phyloP scores from a whole-genome alignment of 1,284 basidiomycete species.

The Ganoderma boninense region DNA sequence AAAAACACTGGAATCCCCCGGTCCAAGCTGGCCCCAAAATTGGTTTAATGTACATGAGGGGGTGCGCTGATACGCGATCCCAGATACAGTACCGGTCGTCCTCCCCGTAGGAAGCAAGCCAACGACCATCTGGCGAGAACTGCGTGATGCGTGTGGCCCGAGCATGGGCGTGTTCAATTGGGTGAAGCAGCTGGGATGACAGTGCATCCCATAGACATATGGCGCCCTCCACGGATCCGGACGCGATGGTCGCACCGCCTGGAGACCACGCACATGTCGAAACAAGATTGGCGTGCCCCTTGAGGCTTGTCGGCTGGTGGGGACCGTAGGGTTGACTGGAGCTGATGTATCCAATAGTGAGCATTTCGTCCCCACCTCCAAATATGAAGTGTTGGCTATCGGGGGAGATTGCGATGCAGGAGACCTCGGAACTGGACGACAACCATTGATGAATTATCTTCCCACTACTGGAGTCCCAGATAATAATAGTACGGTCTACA shows the following conservation, averaged over 20 bases:
- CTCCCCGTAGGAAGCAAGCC: neutral
- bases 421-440: too few relatives aligned
- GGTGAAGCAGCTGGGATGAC: neutral
- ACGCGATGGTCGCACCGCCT: neutral
- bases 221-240: neutral
- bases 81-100: neutral
- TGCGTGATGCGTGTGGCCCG: neutral
- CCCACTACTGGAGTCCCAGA: too few relatives aligned
- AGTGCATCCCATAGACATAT: neutral
- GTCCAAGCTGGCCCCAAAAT: neutral
- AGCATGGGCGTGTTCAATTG: neutral
- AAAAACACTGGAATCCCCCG: too few relatives aligned
- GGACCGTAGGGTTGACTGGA: neutral
- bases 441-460: too few relatives aligned
- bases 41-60: neutral
- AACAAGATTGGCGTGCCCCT: neutral
- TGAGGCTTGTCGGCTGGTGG: neutral
- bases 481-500: too few relatives aligned
- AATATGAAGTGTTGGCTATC: neutral
- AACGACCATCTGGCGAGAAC: neutral
- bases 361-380: neutral
- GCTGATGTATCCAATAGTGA: neutral
- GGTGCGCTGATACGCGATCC: neutral
- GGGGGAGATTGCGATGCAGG: neutral
- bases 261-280: neutral